Evolutionary conservation across 1,139 yeast genomes (phyloP), one percentile per base, ranked within the genome.

Genomic region (Yamadazyma dendronema): DNA sequence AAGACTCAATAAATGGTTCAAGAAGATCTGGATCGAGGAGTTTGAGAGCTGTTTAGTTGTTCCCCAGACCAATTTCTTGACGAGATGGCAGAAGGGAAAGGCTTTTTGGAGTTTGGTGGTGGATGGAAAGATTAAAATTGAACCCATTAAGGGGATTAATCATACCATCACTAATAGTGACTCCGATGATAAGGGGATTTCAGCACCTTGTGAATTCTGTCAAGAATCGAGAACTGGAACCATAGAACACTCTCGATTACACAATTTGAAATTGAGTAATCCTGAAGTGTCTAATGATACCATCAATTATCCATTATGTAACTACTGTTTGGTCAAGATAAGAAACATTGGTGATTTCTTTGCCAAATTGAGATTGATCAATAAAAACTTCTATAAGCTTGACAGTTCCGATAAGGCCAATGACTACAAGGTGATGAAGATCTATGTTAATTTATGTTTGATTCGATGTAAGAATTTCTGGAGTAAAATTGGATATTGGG

Each of bases 111-210:
- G 70, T 36, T 74, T 82, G 25, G 72, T 90, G 46, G 72, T 84
- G 29, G 96, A 89, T 37, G 95, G 95, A 4, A 74, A 84, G 33
- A 89, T 87, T 6, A 73, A 81, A 11, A 81, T 92, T 29, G 96
- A 89, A 59, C 97, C 98, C 1, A 75, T 90, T 11, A 81, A 89
- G 38, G 95, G 92, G 0, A 74, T 84, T 26, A 88, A 87, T 51
- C 96, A 88, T 56, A 75, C 76, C 0, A 79, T 80, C 59, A 75
- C 72, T 47, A 49, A 62, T 3, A 57, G 65, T 41, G 44, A 42
- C 17, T 52, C 52, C 3, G 29, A 26, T 24, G 22, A 36, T 16
- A 82, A 86, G 30, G 95, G 96, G 1, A 74, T 82, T 14, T 67
- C 73, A 38, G 79, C 80, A 3, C 78, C 88, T 3, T 90, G 97